A percentile compares a stretch with the other conserved stretches of the same genome.
Evolutionary conservation across 1,139 yeast species (phyloP).

Genomic region (Zygosaccharomyces sapae): DNA sequence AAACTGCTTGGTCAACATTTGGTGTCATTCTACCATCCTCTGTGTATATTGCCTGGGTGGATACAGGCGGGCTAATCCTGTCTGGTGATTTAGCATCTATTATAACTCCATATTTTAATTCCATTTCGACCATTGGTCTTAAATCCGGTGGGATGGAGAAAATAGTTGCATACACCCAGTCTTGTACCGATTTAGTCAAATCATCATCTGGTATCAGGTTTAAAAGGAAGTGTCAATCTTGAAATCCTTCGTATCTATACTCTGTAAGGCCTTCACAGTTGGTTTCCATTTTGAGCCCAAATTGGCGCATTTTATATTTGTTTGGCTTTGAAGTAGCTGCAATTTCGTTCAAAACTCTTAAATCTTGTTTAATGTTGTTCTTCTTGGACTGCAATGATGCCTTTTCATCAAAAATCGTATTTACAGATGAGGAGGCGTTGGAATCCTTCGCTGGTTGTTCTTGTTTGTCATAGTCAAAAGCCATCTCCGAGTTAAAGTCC

Average conservation of each 20-base stretch:
- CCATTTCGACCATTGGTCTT: constrained; percentile 67
- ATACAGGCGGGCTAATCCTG: constrained; percentile 65
- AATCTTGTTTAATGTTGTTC: constrained; percentile 34
- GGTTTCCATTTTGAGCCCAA: constrained; percentile 79
- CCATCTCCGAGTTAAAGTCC: constrained; percentile 33
- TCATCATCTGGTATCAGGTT: constrained; percentile 80
- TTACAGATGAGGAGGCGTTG: constrained; percentile 15
- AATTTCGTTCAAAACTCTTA: constrained; percentile 30
- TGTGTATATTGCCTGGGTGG: constrained; percentile 66
- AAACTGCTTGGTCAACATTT: constrained; percentile 66
- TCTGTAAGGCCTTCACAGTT: constrained; percentile 36
- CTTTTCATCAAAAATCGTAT: constrained; percentile 34
- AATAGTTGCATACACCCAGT: constrained; percentile 84
- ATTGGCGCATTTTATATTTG: constrained; percentile 66
- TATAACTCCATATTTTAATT: constrained; percentile 75
- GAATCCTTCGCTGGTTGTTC: neutral
- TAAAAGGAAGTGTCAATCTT: constrained; percentile 49
- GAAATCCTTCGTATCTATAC: constrained; percentile 31
- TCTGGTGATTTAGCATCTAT: constrained; percentile 54
- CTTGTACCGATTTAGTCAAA: constrained; percentile 73
- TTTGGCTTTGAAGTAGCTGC: constrained; percentile 48
- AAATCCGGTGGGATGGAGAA: constrained; percentile 57
- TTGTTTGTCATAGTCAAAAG: constrained; percentile 35
- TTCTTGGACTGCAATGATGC: constrained; percentile 32
- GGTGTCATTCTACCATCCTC: constrained; percentile 62